These are phyloP conservation scores for Musa balbisiana DNA, from an alignment of 202 grass and related monocot genomes.

Conservation along the genomic window DNA sequence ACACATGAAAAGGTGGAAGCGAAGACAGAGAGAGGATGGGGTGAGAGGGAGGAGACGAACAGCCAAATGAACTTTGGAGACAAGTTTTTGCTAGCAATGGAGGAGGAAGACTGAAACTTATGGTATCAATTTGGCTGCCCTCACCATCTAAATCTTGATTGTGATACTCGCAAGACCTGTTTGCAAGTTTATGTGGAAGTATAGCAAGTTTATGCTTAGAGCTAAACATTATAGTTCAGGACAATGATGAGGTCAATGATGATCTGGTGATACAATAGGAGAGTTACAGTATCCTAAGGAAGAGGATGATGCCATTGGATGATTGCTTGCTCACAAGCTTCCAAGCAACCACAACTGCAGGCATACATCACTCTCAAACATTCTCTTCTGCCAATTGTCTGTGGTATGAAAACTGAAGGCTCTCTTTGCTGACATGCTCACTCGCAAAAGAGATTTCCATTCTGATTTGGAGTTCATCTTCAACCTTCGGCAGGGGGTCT, in stretches of 20 bases:
- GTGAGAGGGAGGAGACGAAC: not conserved
- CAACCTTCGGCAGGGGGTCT: no score
- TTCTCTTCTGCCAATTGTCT: not conserved
- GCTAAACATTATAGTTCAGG: no score
- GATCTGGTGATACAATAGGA: no score
- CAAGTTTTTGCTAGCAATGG: not conserved
- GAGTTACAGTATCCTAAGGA: not conserved
- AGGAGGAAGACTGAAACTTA: slow-evolving; percentile 1
- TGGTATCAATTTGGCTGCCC: not conserved
- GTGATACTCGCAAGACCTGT: not conserved
- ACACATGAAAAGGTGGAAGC: not conserved
- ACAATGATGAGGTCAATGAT: no score
- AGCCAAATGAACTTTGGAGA: not conserved
- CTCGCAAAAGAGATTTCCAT: no score
- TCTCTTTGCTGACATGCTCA: not conserved
- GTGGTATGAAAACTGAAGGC: not conserved
- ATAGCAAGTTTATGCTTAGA: no score
- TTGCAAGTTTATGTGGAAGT: no score
- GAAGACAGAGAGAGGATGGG: not conserved
- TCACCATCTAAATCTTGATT: not conserved
- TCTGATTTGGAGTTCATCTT: no score
- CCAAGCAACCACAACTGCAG: not conserved
- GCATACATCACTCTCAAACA: no score
- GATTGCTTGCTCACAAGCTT: not conserved
- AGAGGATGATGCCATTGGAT: not conserved